These are phyloP conservation scores for Sorghum bicolor DNA, from an alignment of 176 grass and related monocot genomes.

Conservation along the genomic window DNA sequence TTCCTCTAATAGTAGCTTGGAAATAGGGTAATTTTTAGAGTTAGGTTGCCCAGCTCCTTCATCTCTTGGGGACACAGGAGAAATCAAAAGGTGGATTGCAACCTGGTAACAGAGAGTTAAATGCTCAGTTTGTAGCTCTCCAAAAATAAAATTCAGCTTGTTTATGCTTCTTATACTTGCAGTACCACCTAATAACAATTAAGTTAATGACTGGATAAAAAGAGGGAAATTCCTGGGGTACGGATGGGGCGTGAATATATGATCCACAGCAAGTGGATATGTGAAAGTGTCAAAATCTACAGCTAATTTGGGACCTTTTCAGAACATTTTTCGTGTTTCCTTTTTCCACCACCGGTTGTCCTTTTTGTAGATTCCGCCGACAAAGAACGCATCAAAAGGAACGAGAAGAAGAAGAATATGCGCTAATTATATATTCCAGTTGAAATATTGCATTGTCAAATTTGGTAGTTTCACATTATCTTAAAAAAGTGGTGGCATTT, in stretches of 20 bases:
- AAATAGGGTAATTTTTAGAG: neutral
- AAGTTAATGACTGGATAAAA: neutral
- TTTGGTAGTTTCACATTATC: neutral
- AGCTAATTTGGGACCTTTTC: neutral
- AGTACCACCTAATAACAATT: too few species aligned
- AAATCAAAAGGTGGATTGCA: neutral
- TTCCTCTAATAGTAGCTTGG: neutral
- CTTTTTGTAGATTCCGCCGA: neutral
- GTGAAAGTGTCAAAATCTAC: neutral
- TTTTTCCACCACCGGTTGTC: neutral
- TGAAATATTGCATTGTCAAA: neutral
- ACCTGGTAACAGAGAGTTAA: neutral
- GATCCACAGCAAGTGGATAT: neutral
- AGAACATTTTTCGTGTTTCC: neutral
- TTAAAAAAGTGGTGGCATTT: neutral
- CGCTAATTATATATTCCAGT: neutral
- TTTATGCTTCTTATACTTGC: neutral
- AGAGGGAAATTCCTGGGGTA: neutral
- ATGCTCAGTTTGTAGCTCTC: too few species aligned
- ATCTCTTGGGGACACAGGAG: too few species aligned
- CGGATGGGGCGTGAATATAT: neutral
- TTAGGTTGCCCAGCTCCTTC: neutral
- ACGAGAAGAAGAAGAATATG: neutral
- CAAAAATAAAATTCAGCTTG: neutral
- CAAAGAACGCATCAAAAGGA: neutral